These are phyloP conservation scores for Lignosus rhinocerotis DNA, from an alignment of 1,284 basidiomycete species.

Conservation along the genomic window DNA sequence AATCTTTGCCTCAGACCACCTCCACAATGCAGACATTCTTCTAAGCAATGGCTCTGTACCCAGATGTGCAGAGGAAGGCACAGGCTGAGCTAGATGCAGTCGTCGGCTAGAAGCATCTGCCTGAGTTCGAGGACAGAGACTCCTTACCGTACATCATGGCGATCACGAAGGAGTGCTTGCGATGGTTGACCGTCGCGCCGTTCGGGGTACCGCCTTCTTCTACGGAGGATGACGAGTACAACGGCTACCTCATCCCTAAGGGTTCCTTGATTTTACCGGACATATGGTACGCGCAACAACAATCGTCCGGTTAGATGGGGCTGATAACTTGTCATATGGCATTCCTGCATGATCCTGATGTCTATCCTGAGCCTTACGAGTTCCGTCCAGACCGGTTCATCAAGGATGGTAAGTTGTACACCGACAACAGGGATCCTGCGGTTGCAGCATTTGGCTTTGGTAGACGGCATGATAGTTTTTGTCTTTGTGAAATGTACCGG, in stretches of 20 bases:
- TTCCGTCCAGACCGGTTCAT: slow-evolving; percentile 20
- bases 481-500: not conserved
- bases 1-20: slow-evolving; percentile 3
- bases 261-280: slow-evolving; percentile 8
- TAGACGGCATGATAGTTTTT: not conserved
- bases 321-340: slow-evolving; percentile 5
- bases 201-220: slow-evolving; percentile 21
- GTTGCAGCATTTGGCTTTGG: slow-evolving; percentile 4
- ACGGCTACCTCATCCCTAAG: slow-evolving; percentile 21
- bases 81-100: slow-evolving; percentile 28
- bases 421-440: not conserved
- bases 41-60: slow-evolving; percentile 23
- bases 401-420: slow-evolving; percentile 13
- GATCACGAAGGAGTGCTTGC: slow-evolving; percentile 26
- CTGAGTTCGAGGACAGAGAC: slow-evolving; percentile 22
- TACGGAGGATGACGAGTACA: slow-evolving; percentile 20
- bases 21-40: slow-evolving; percentile 23
- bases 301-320: not conserved
- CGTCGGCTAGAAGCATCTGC: slow-evolving; percentile 22
- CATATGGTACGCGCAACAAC: slow-evolving; percentile 8
- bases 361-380: slow-evolving; percentile 13
- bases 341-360: slow-evolving; percentile 9
- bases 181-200: slow-evolving; percentile 23
- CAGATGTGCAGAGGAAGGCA: slow-evolving; percentile 24
- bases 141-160: slow-evolving; percentile 28